A percentile compares a stretch with the other conserved stretches of the same genome.
These are phyloP conservation scores for Zygosaccharomyces kombuchaensis DNA, from an alignment of 805 yeast genomes.

Conservation along the genomic window DNA sequence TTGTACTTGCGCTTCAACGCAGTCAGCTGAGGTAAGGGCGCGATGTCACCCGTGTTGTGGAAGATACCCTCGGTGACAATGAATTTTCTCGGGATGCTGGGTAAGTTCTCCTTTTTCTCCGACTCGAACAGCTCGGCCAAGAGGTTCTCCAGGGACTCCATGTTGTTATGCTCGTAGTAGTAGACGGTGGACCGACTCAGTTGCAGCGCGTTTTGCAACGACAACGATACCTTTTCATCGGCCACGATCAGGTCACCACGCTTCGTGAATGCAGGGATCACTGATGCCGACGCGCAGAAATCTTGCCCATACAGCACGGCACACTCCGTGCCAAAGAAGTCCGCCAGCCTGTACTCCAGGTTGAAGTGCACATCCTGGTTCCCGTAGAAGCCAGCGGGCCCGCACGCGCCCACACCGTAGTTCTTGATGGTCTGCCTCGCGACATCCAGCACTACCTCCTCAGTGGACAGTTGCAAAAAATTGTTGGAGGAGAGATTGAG, in stretches of 20 bases:
- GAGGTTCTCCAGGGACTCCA: slow-evolving; percentile 71
- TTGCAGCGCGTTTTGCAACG: slow-evolving; percentile 82
- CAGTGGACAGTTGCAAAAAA: slow-evolving; percentile 57
- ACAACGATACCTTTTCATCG: slow-evolving; percentile 69
- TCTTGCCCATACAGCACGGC: slow-evolving; percentile 92
- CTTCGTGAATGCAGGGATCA: slow-evolving; percentile 87
- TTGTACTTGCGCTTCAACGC: slow-evolving; percentile 77
- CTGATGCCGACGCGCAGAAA: slow-evolving; percentile 78
- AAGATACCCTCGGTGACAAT: slow-evolving; percentile 89
- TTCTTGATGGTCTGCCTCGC: slow-evolving; percentile 56
- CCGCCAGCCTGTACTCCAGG: slow-evolving; percentile 69
- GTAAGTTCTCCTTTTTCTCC: slow-evolving; percentile 54
- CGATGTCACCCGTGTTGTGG: slow-evolving; percentile 75
- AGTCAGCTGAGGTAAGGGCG: slow-evolving; percentile 62
- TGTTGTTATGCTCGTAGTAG: slow-evolving; percentile 78
- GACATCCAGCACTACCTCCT: slow-evolving; percentile 43
- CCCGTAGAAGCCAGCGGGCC: slow-evolving; percentile 97
- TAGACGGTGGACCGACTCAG: slow-evolving; percentile 79
- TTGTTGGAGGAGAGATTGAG: slow-evolving; percentile 70
- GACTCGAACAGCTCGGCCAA: slow-evolving; percentile 57
- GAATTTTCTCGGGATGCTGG: slow-evolving; percentile 76
- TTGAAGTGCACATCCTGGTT: slow-evolving; percentile 86
- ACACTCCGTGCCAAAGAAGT: slow-evolving; percentile 69
- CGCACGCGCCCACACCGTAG: slow-evolving; percentile 97
- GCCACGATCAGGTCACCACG: slow-evolving; percentile 92